Conservation (phyloP, 768 basidiomycete species). For the Trametes sanguinea region DNA sequence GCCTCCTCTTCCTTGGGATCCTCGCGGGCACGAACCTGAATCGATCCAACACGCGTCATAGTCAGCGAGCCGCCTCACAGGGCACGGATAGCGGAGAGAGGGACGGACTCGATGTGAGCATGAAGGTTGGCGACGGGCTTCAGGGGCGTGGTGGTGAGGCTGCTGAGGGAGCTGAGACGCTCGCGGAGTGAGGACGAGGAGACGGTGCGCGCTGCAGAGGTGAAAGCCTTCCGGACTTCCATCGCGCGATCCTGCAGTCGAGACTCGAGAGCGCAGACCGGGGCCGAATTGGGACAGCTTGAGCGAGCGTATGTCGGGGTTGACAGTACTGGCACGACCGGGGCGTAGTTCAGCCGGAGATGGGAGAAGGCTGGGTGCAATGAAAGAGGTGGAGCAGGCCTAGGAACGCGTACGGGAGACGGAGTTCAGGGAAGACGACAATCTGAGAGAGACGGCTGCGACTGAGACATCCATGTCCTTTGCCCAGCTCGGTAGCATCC, state of each 20-base stretch:
- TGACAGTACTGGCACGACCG: no score
- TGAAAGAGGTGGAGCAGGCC: not conserved
- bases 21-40: slow-evolving; percentile 80
- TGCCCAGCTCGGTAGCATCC: not conserved
- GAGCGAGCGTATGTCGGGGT: not conserved
- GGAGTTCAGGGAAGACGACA: not conserved
- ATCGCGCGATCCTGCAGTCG: slow-evolving; percentile 22
- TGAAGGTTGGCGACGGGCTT: slow-evolving; percentile 66
- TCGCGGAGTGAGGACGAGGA: slow-evolving; percentile 67
- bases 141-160: slow-evolving; percentile 57
- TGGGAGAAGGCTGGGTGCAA: not conserved
- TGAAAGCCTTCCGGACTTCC: slow-evolving; percentile 37
- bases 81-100: not conserved
- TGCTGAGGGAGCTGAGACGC: slow-evolving; percentile 49
- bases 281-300: not conserved
- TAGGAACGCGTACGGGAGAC: not conserved
- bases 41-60: not conserved
- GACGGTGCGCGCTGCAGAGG: slow-evolving; percentile 48
- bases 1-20: slow-evolving; percentile 80
- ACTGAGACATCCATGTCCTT: not conserved
- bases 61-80: not conserved
- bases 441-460: not conserved
- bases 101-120: slow-evolving; percentile 70
- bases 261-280: not conserved
- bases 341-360: no score